phyloP scores from a whole-genome alignment of 1,284 basidiomycete genomes.

The Agroathelia rolfsii region DNA sequence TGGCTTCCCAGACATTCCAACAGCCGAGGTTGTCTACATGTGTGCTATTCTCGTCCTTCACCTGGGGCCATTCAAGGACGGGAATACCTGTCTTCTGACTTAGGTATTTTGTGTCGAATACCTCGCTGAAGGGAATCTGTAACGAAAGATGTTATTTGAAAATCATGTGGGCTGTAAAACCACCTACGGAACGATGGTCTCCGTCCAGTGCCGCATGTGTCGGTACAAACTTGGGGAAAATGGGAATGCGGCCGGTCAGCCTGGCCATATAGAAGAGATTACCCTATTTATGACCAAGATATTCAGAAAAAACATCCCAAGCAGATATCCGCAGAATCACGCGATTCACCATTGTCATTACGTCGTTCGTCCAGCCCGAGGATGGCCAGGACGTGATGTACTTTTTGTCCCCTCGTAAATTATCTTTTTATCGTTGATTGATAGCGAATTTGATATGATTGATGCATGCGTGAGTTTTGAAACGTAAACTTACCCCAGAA shows the following conservation, averaged over 20 bases:
- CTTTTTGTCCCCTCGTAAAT: slow-evolving; percentile 44
- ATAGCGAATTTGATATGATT: too few species aligned
- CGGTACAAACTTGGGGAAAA: slow-evolving; percentile 55
- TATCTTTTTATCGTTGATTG: too few species aligned
- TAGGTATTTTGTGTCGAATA: slow-evolving; percentile 41
- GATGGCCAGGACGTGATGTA: slow-evolving; percentile 64
- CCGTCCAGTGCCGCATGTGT: slow-evolving; percentile 46
- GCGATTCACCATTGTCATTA: too few species aligned
- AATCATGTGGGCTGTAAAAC: too few species aligned
- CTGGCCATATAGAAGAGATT: slow-evolving; percentile 60
- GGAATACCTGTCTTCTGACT: slow-evolving; percentile 30
- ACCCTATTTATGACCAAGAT: too few species aligned
- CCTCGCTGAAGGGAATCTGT: slow-evolving; percentile 41
- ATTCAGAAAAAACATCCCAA: too few species aligned
- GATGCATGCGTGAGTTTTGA: too few species aligned
- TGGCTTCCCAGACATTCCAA: slow-evolving; percentile 57
- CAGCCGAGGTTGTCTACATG: slow-evolving; percentile 52
- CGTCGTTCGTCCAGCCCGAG: slow-evolving; percentile 68
- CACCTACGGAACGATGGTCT: too few species aligned
- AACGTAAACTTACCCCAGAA: too few species aligned
- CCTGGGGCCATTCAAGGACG: slow-evolving; percentile 46
- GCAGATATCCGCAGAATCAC: too few species aligned
- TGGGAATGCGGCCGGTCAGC: slow-evolving; percentile 54
- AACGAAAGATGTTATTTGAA: too few species aligned
- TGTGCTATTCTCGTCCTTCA: slow-evolving; percentile 32